These are phyloP conservation scores for Tylopilus sp. DNA, from an alignment of 768 basidiomycete species.

Conservation along the genomic window DNA sequence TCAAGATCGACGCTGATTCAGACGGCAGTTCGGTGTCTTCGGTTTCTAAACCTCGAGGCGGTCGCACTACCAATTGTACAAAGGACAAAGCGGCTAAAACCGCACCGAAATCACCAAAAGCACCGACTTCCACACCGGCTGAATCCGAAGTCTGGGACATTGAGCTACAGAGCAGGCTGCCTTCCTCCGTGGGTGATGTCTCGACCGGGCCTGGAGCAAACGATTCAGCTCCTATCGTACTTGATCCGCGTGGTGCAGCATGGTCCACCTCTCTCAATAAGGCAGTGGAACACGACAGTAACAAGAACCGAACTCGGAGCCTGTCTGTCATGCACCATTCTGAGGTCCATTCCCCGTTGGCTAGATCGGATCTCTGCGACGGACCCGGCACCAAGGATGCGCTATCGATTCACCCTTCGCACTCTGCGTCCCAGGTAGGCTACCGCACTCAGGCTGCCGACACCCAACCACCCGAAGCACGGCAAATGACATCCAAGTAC, in stretches of 20 bases:
- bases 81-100: background rate
- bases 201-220: conserved; percentile 14
- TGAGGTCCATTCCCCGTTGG: background rate
- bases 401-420: conserved; percentile 43
- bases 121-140: conserved; percentile 2
- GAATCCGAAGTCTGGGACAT: conserved; percentile 57
- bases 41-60: conserved; percentile 8
- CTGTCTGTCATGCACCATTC: background rate
- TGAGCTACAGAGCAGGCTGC: conserved; percentile 36
- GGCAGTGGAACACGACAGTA: background rate
- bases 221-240: conserved; percentile 30
- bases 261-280: conserved; percentile 25
- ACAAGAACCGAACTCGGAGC: background rate
- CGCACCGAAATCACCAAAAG: background rate
- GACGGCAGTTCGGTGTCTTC: conserved; percentile 15
- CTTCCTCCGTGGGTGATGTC: conserved; percentile 19
- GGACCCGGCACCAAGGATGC: conserved; percentile 1
- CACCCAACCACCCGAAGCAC: background rate
- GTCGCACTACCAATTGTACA: conserved; percentile 1
- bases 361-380: conserved; percentile 24
- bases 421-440: conserved; percentile 53
- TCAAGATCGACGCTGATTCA: conserved; percentile 3
- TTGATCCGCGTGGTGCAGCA: conserved; percentile 32
- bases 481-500: conserved; percentile 8
- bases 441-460: conserved; percentile 13